Evolutionary conservation across 768 basidiomycete species (phyloP), one percentile per base, ranked within the genome.

Genomic region (Gloeostereum incarnatum): DNA sequence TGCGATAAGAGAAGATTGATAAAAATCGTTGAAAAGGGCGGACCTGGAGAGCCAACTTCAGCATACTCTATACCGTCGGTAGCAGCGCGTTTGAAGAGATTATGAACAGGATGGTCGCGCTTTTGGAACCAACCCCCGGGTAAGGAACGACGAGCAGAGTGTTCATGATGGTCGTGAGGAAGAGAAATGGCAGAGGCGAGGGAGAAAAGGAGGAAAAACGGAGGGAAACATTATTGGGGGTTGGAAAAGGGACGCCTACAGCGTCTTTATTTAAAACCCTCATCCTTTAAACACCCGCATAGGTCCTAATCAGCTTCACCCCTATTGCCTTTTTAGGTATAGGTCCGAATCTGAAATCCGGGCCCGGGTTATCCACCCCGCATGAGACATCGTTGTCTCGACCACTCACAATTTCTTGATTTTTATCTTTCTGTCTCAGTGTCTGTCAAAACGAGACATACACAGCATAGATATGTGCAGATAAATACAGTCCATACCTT

Each of bases 71-170:
- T 50, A 21, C 71, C 78, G 43, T 81, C 78, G 8, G 55, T 53
- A 8, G 56, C 47, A 0, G 53, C 68, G 37, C 84, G 78, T 49
- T 62, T 68, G 60, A 88, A 89, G 35, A 90, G 64, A 31, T 48
- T 38, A 51, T 81, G 66, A 6, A 67, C 74, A 3, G 73, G 74
- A 49, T 87, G 82, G 45, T 68, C 69, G 11, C 63, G 51, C 31
- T 58, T 51, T 36, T 86, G 87, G 51, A 71, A 75, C 86, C 86
- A 89, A 5, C 25, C 19, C n/a, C 43, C 49, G 20, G 68, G 64
- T 9, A 71, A 60, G 2, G 50, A 44, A 43, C 47, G 37, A 6
- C 45, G 36, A 23, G 56, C 43, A 21, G 50, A 27, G 40, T 63
- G 54, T 34, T 57, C 56, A 41, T 57, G 49, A 40, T 35, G 35